A percentile compares a stretch with the other conserved stretches of the same genome.
These are phyloP conservation scores for Saturnispora dispora DNA, from an alignment of 805 yeast species.

Conservation along the genomic window DNA sequence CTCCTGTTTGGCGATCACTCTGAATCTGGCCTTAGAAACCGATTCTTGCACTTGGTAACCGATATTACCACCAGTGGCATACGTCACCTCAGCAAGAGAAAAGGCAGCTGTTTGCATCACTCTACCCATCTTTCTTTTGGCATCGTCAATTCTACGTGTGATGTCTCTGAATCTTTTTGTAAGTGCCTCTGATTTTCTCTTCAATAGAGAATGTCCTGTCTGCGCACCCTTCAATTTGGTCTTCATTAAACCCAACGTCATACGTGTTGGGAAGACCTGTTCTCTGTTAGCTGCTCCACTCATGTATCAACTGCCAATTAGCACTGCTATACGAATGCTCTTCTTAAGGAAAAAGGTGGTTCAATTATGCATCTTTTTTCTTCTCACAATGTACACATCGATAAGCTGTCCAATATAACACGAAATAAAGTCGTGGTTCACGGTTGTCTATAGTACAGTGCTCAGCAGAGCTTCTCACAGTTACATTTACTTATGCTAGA, in stretches of 20 bases:
- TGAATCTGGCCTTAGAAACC: slow-evolving; percentile 79
- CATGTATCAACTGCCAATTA: slow-evolving; percentile 2
- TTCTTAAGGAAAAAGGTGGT: background rate
- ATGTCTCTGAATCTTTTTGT: slow-evolving; percentile 95
- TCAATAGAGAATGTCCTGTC: slow-evolving; percentile 87
- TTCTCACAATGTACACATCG: background rate
- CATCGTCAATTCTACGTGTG: slow-evolving; percentile 86
- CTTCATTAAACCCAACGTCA: slow-evolving; percentile 94
- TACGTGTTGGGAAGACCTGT: slow-evolving; percentile 94
- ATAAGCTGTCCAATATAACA: background rate
- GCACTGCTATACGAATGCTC: background rate
- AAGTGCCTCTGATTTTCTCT: slow-evolving; percentile 93
- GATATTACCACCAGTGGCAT: slow-evolving; percentile 95
- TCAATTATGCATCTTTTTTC: background rate
- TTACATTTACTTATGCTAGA: too few relatives aligned
- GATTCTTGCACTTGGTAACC: slow-evolving; percentile 94
- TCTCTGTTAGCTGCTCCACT: slow-evolving; percentile 44
- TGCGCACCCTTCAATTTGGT: slow-evolving; percentile 94
- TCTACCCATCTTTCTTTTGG: slow-evolving; percentile 94
- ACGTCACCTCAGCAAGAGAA: slow-evolving; percentile 92
- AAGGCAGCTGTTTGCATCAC: slow-evolving; percentile 98
- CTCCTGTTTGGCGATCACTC: slow-evolving; percentile 85
- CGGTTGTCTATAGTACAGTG: background rate
- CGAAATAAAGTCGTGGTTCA: background rate
- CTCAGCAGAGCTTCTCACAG: background rate